phyloP scores from a whole-genome alignment of 148 eudicot species.

The Pouteria glomerata region DNA sequence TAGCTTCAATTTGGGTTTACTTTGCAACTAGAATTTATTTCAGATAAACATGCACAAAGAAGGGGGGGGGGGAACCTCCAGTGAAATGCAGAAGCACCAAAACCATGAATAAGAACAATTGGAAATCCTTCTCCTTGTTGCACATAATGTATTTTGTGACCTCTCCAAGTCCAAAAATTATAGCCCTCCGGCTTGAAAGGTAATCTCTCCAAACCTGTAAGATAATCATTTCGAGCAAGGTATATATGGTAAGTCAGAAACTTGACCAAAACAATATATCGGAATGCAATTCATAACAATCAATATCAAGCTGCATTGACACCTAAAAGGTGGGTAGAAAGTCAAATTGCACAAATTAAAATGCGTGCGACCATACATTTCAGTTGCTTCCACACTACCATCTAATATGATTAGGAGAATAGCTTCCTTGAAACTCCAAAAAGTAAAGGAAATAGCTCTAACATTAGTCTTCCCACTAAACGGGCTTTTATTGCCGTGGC shows the following conservation, averaged over 20 bases:
- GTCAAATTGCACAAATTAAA: not conserved
- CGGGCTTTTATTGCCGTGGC: no score
- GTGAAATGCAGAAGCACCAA: constrained; percentile 98
- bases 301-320: not conserved
- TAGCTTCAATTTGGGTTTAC: not conserved
- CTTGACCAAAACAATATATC: not conserved
- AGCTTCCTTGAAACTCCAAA: not conserved
- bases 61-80: constrained; percentile 60
- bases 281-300: not conserved
- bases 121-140: constrained; percentile 85
- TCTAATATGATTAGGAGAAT: not conserved
- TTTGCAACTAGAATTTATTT: not conserved
- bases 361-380: no score
- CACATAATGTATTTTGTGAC: constrained; percentile 85
- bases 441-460: not conserved
- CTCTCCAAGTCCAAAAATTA: constrained; percentile 91
- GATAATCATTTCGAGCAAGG: not conserved
- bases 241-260: not conserved
- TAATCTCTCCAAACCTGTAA: constrained; percentile 70
- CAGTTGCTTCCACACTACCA: not conserved
- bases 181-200: constrained; percentile 87
- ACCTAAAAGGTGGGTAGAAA: not conserved
- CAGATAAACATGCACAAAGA: not conserved
- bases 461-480: not conserved
- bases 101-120: constrained; percentile 87